phyloP scores from a whole-genome alignment of 306 rosid genomes.

The Cyamopsis tetragonoloba region DNA sequence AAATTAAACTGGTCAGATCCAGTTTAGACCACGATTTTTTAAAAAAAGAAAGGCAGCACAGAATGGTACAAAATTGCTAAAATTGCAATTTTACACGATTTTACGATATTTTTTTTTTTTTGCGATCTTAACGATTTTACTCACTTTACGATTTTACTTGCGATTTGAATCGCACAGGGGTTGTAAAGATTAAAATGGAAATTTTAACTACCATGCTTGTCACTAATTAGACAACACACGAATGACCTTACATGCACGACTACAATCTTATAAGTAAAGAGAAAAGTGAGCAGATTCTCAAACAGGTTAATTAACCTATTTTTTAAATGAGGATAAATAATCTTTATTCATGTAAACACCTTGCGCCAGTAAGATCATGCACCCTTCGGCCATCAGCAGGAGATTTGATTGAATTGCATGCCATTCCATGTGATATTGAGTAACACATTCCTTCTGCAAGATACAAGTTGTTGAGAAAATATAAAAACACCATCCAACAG shows the following conservation, averaged over 20 bases:
- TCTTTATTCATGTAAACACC: constrained; percentile 35
- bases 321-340: constrained; percentile 8
- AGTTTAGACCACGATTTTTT: too few relatives aligned
- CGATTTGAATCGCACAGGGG: too few relatives aligned
- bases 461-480: constrained; percentile 28
- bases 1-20: too few relatives aligned
- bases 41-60: too few relatives aligned
- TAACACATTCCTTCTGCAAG: constrained; percentile 64
- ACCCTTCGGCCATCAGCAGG: constrained; percentile 51
- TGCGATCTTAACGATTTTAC: too few relatives aligned
- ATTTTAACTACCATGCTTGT: too few relatives aligned
- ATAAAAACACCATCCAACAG: constrained; percentile 25
- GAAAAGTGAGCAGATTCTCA: constrained; percentile 2
- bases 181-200: too few relatives aligned
- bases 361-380: constrained; percentile 40
- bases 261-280: constrained; percentile 4
- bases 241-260: constrained; percentile 8
- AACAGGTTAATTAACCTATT: not conserved
- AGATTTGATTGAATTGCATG: constrained; percentile 49
- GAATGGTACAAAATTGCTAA: too few relatives aligned
- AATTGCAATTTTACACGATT: too few relatives aligned
- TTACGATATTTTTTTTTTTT: too few relatives aligned
- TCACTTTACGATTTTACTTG: too few relatives aligned
- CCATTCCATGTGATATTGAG: constrained; percentile 45
- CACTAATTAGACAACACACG: constrained; percentile 1